A percentile compares a stretch with the other conserved stretches of the same genome.
Conservation (phyloP, 202 grass and related monocot species). For the Zoysia matrella region DNA sequence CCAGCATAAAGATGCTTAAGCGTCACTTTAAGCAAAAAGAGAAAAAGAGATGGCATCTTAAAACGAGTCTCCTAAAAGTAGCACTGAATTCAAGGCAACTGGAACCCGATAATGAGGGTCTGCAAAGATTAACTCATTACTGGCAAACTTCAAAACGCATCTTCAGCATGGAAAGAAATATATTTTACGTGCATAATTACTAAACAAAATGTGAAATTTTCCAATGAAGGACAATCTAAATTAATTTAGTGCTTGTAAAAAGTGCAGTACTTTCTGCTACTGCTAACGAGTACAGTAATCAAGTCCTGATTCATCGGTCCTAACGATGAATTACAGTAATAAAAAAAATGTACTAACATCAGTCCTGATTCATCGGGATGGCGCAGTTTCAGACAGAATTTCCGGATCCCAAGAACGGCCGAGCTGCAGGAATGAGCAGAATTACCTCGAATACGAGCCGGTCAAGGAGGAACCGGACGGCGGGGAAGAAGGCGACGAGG, state of each 20-base stretch:
- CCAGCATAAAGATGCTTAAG: constrained; percentile 29
- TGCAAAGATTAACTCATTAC: not conserved
- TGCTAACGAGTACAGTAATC: not conserved
- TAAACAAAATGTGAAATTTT: not conserved
- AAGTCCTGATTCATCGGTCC: not conserved
- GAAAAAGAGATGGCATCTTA: constrained; percentile 34
- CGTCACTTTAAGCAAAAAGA: constrained; percentile 28
- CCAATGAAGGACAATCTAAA: not conserved
- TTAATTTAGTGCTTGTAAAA: constrained; percentile 10
- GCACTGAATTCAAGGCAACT: not conserved
- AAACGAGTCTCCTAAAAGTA: not conserved
- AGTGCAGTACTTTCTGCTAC: not conserved
- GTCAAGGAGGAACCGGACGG: constrained; percentile 90
- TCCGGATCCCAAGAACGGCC: constrained; percentile 17
- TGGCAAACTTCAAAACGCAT: not conserved
- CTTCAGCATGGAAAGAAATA: not conserved
- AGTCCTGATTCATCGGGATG: constrained; percentile 8
- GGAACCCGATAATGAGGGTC: not conserved
- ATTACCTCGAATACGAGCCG: constrained; percentile 87
- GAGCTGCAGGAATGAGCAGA: not conserved
- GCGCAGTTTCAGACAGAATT: not conserved
- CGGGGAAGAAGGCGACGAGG: constrained; percentile 87
- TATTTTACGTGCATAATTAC: not conserved
- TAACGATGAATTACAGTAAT: too few species aligned
- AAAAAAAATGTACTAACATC: not conserved